Evolutionary conservation across 257 asterid genomes (phyloP), one percentile per base, ranked within the genome.

Genomic region (Solanum lignicaule): DNA sequence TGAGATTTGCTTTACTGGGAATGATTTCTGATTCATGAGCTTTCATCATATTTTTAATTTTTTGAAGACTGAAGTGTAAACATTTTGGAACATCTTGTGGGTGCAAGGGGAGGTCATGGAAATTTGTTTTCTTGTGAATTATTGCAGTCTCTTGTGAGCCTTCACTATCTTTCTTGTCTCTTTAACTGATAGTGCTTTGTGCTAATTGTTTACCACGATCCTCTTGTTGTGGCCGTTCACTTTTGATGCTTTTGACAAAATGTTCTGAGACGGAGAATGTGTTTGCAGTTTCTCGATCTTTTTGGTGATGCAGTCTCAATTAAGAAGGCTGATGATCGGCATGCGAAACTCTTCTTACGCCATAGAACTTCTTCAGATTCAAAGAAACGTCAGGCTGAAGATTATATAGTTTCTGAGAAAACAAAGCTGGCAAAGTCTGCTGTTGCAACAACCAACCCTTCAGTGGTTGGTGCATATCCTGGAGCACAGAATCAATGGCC

Each of bases 371-470:
- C 96, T n/a, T 87, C 93, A 32, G 98, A 92, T 90, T 96, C 98
- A 4, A 95, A 92, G 93, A 97, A 97, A 90, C 99, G 98, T 16
- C 95, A 89, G 81, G 96, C 99, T 1, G 99, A 96, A 69, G 99
- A 97, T 91, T 93, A 91, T 92, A 90, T 97, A 87, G 89, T 74
- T 88, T 94, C 99, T 52, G 99, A 97, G 87, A 92, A 92, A 89
- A 73, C 92, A 55, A 97, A 97, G 92, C 92, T 91, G 75, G 94
- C 95, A 62, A 97, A 93, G 88, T 91, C 98, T 87, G 91, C 87
- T 83, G 83, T 79, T 85, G 88, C 98, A 65, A 90, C 95, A 27
- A 85, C 98, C 73, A 91, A 92, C 58, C 92, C 95, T n/a, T 92
- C 98, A 14, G 95, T 88, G 65, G 87, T 90, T 90, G 95, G 96